Percentiles rank a stretch among this genome's conserved stretches.
Conservation (phyloP, 208 protist species). For the Trypanosoma lewisi region DNA sequence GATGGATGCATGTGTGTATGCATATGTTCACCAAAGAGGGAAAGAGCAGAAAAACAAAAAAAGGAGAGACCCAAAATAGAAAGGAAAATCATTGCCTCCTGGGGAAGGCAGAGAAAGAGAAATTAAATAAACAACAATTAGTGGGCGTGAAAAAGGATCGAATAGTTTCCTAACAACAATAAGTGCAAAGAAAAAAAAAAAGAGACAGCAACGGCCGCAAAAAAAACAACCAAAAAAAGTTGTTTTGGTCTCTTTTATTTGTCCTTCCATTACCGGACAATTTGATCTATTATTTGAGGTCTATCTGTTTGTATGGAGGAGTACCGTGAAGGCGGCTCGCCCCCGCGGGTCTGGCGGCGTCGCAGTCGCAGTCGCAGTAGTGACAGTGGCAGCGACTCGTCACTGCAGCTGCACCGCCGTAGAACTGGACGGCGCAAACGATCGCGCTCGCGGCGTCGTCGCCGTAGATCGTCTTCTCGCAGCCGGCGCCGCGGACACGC, state of each 20-base stretch:
- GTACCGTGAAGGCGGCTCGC: conserved; percentile 1
- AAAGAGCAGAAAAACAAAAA: too few species aligned
- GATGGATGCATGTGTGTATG: too few species aligned
- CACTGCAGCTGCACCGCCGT: not conserved
- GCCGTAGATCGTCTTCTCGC: not conserved
- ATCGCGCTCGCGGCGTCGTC: conserved; percentile 10
- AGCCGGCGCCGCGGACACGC: conserved; percentile 15
- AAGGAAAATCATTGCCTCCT: too few species aligned
- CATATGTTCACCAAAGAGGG: too few species aligned
- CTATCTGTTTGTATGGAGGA: conserved; percentile 11
- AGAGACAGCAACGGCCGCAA: not conserved
- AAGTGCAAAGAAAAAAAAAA: not conserved
- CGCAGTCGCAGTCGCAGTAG: conserved; percentile 3
- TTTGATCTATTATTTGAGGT: not conserved
- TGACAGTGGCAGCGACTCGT: not conserved
- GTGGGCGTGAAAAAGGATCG: too few species aligned
- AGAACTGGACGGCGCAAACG: not conserved
- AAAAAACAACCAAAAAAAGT: not conserved
- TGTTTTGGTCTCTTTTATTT: not conserved
- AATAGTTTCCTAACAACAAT: too few species aligned
- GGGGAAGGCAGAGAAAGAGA: too few species aligned
- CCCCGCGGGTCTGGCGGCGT: conserved; percentile 3
- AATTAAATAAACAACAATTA: too few species aligned
- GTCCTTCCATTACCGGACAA: not conserved
- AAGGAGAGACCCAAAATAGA: too few species aligned